phyloP scores from a whole-genome alignment of 352 stramenopile species.

The Phytophthora syringae region DNA sequence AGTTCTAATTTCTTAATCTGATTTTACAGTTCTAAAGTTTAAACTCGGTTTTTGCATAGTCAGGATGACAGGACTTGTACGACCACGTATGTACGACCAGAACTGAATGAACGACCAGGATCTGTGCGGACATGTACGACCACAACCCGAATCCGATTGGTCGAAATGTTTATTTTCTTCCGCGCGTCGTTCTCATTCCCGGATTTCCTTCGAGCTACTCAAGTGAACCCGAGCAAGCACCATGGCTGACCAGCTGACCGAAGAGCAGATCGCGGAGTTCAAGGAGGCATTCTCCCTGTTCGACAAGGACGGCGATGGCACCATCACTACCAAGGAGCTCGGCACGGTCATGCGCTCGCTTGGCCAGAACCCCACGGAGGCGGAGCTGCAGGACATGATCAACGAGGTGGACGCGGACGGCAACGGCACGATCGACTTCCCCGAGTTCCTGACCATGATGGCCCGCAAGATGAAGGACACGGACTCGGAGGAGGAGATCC shows the following conservation, averaged over 20 bases:
- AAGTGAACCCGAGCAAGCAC: constrained; percentile 42
- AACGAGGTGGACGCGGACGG: constrained; percentile 99
- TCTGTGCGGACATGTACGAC: no score
- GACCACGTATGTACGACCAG: no score
- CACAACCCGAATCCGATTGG: no score
- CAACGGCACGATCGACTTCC: constrained; percentile 99
- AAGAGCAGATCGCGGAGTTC: constrained; percentile 99
- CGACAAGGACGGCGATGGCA: constrained; percentile 98
- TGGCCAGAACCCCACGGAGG: constrained; percentile 98
- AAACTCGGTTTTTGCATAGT: no score
- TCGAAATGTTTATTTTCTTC: no score
- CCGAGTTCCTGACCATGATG: constrained; percentile 99
- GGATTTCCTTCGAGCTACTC: constrained; percentile 58
- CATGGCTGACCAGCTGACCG: constrained; percentile 91
- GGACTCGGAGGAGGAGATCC: constrained; percentile 98
- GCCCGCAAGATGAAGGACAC: constrained; percentile 99
- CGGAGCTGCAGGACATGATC: constrained; percentile 99
- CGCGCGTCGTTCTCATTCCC: no score
- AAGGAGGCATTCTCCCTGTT: constrained; percentile 99
- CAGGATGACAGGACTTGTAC: no score
- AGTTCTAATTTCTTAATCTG: no score
- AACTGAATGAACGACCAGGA: no score
- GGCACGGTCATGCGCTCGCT: constrained; percentile 99
- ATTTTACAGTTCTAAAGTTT: no score
- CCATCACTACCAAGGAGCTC: constrained; percentile 99